Base-by-base conservation (phyloP, 495 filamentous ascomycete species). In the Lepidopterella palustris region DNA sequence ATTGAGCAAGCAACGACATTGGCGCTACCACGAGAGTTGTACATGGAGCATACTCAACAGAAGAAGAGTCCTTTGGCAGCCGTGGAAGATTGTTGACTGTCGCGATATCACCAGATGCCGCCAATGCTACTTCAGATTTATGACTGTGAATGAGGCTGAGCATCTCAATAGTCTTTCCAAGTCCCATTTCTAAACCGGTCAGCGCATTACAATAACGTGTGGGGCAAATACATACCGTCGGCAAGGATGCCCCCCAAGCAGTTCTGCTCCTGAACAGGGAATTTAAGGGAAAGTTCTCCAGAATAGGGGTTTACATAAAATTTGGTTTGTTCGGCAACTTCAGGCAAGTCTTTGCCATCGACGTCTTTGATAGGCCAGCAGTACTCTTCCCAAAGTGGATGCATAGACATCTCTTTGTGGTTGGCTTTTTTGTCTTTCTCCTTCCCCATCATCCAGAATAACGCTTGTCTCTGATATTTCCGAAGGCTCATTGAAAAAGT, bases 121-220 rank as follows among this genome's bases (percentile, higher is more conserved):
- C 26, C 45, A 54, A 57, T 58, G 39, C 52, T 52, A 76, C 63
- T 5, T 84, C 76, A 32, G 88, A 88, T 62, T 79, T 83, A 72
- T 97, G 85, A 0, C 89, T 82, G 71, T 98, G 93, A 32, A 98
- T 82, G 39, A 98, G 76, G 73, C 88, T 90, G 23, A 98, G 80
- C 92, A 97, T 97, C 70, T 98, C 92, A 55, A 98, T 97, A 0
- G 92, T 96, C 72, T 98, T 97, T 10, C 93, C 92, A 13, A 97
- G 76, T 23, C 85, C 86, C 79, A 80, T 80, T 70, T 81, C 74
- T 73, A 39, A 29, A 59, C 24, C 24, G 50, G 49, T 64, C 51
- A 64, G 65, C 55, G 50, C 15, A 18, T 54, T 57, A 8, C 0
- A 54, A 20, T 35, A 32, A 51, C 24, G 13, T 59, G n/a, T 24